These are phyloP conservation scores for Zasmidium cellare DNA, from an alignment of 2,329 filamentous ascomycete genomes.

Conservation along the genomic window DNA sequence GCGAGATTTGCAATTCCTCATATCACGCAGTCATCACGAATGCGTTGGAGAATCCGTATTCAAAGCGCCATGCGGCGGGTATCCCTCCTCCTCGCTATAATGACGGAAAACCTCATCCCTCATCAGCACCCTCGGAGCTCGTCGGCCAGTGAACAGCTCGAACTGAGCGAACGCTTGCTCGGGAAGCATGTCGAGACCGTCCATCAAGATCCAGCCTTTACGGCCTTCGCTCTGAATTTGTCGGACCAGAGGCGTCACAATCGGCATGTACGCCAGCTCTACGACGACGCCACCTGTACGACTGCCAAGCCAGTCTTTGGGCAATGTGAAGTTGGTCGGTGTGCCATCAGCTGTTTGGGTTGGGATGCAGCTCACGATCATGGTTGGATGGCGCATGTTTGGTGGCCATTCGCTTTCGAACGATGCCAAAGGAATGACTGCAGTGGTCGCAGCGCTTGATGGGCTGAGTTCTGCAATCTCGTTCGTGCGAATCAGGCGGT, in stretches of 20 bases:
- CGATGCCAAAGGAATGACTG: conserved; percentile 60
- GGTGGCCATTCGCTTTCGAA: conserved; percentile 65
- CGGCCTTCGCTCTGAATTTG: conserved; percentile 64
- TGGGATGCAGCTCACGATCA: conserved; percentile 75
- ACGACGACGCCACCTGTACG: conserved; percentile 74
- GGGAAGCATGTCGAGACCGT: conserved; percentile 72
- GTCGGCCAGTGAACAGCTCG: conserved; percentile 74
- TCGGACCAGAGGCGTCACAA: conserved; percentile 68
- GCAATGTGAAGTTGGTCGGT: conserved; percentile 69
- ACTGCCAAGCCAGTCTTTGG: conserved; percentile 68
- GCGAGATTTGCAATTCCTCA: background rate
- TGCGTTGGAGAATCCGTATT: conserved; percentile 22
- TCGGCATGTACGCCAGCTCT: conserved; percentile 65
- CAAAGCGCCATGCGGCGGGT: conserved; percentile 21
- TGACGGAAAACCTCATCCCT: conserved; percentile 58
- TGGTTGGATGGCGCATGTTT: conserved; percentile 64
- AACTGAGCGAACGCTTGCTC: conserved; percentile 83
- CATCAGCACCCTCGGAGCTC: conserved; percentile 71
- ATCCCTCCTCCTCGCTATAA: conserved; percentile 27
- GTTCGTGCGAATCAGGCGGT: conserved; percentile 47
- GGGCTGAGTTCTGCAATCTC: conserved; percentile 23
- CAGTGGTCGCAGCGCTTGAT: conserved; percentile 19
- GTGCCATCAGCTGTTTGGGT: conserved; percentile 66
- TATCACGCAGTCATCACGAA: background rate
- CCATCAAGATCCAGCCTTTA: conserved; percentile 71